Conservation (phyloP, 208 protist genomes). For the Vickermania spadyakhi region DNA sequence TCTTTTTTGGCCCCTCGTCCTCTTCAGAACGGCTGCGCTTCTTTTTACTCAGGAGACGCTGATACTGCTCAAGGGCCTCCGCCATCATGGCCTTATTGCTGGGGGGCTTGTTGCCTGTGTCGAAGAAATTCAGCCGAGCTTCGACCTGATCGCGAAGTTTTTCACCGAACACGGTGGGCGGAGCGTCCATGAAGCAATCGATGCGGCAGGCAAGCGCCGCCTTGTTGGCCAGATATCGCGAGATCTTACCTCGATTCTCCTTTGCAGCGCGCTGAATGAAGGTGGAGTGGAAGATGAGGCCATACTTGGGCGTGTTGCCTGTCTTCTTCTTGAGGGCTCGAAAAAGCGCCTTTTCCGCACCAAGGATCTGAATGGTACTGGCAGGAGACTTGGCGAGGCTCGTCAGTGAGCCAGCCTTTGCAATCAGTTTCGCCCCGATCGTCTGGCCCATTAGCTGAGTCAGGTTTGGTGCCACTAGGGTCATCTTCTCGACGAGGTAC, state of each 20-base stretch:
- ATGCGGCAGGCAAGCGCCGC: slow-evolving; percentile 96
- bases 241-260: slow-evolving; percentile 98
- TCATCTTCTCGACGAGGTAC: slow-evolving; percentile 97
- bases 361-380: slow-evolving; percentile 99
- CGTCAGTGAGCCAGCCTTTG: slow-evolving; percentile 96
- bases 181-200: slow-evolving; percentile 93
- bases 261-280: slow-evolving; percentile 96
- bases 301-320: slow-evolving; percentile 99
- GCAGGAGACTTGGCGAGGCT: slow-evolving; percentile 99
- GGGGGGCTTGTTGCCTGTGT: slow-evolving; percentile 92
- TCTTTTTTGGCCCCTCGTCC: slow-evolving; percentile 30
- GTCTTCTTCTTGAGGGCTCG: slow-evolving; percentile 96
- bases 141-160: slow-evolving; percentile 97
- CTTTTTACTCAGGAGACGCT: slow-evolving; percentile 58
- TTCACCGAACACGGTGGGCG: slow-evolving; percentile 91
- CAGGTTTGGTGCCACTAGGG: slow-evolving; percentile 96
- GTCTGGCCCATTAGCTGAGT: slow-evolving; percentile 97
- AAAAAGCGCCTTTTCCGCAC: slow-evolving; percentile 99
- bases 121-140: slow-evolving; percentile 97
- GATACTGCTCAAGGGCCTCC: slow-evolving; percentile 90
- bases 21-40: slow-evolving; percentile 46
- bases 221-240: slow-evolving; percentile 99
- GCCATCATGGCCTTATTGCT: slow-evolving; percentile 96
- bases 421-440: slow-evolving; percentile 97
- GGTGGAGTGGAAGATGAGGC: slow-evolving; percentile 98